Evolutionary conservation across 2,329 filamentous ascomycete genomes (phyloP).

Genomic region (Phoma sp.): DNA sequence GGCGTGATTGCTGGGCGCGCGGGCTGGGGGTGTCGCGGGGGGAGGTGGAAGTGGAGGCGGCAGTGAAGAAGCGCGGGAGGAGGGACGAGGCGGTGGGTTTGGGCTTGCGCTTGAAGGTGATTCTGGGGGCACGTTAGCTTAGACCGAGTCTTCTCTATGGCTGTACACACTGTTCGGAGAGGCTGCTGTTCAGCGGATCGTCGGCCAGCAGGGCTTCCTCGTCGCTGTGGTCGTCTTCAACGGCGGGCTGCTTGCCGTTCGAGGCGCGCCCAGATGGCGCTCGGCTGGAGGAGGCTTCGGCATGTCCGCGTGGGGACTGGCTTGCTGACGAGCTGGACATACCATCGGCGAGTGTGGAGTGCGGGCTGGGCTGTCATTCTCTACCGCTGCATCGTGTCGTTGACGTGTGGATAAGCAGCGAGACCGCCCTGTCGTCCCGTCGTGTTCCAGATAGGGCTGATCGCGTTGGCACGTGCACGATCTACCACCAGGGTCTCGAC

Average conservation of each 20-base stretch:
- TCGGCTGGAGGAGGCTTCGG: slow-evolving; percentile 54
- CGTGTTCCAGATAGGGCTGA: slow-evolving; percentile 26
- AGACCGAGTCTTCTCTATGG: not conserved
- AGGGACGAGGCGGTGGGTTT: slow-evolving; percentile 53
- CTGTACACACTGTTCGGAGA: slow-evolving; percentile 52
- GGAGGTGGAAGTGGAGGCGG: slow-evolving; percentile 10
- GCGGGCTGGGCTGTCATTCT: slow-evolving; percentile 20
- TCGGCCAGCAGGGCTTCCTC: slow-evolving; percentile 59
- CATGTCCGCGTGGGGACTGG: slow-evolving; percentile 44
- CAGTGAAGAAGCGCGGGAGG: slow-evolving; percentile 54
- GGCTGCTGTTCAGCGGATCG: slow-evolving; percentile 62
- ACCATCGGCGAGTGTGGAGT: slow-evolving; percentile 42
- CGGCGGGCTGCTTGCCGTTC: slow-evolving; percentile 42
- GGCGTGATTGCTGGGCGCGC: slow-evolving; percentile 33
- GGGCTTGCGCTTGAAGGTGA: slow-evolving; percentile 76
- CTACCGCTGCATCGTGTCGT: slow-evolving; percentile 34
- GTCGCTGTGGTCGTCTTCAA: slow-evolving; percentile 54
- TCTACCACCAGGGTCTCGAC: slow-evolving; percentile 9
- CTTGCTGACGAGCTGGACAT: slow-evolving; percentile 49
- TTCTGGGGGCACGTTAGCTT: slow-evolving; percentile 33
- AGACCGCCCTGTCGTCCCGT: slow-evolving; percentile 9
- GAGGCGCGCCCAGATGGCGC: slow-evolving; percentile 31
- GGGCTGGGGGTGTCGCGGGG: slow-evolving; percentile 26
- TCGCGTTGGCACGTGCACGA: slow-evolving; percentile 18
- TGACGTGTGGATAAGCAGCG: slow-evolving; percentile 6